Conservation (phyloP, 2,329 filamentous ascomycete genomes). For the Epichloe bromicola region DNA sequence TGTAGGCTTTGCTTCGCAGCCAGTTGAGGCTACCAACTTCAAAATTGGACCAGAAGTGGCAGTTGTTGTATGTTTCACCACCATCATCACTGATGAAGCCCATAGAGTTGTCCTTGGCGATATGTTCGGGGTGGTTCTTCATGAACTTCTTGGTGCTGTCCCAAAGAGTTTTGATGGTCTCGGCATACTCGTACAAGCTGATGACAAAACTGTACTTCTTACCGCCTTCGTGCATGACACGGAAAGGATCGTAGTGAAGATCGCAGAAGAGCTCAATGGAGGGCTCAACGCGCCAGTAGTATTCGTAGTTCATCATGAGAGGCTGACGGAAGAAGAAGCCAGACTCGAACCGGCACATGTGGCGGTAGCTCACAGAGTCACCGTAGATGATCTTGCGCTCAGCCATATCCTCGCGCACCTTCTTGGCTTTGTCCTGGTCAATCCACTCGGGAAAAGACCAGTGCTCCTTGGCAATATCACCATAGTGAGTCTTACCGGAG, state of each 20-base stretch:
- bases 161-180: conserved; percentile 95
- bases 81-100: conserved; percentile 82
- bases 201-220: conserved; percentile 98
- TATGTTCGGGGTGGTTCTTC: conserved; percentile 75
- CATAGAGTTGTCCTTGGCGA: conserved; percentile 75
- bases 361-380: conserved; percentile 90
- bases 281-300: conserved; percentile 98
- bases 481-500: conserved; percentile 88
- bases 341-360: conserved; percentile 99
- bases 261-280: conserved; percentile 95
- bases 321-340: conserved; percentile 98
- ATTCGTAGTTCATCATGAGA: conserved; percentile 92
- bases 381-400: conserved; percentile 96
- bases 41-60: conserved; percentile 99
- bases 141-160: conserved; percentile 93
- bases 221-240: conserved; percentile 85
- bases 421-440: conserved; percentile 82
- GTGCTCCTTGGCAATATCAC: conserved; percentile 78
- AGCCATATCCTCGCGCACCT: conserved; percentile 88
- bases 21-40: conserved; percentile 91
- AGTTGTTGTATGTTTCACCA: conserved; percentile 89
- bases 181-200: conserved; percentile 89
- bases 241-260: conserved; percentile 90
- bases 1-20: conserved; percentile 78
- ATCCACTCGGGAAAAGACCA: conserved; percentile 97